These are phyloP conservation scores for Cladobotryum mycophilum DNA, from an alignment of 2,329 filamentous ascomycete species.

Conservation along the genomic window DNA sequence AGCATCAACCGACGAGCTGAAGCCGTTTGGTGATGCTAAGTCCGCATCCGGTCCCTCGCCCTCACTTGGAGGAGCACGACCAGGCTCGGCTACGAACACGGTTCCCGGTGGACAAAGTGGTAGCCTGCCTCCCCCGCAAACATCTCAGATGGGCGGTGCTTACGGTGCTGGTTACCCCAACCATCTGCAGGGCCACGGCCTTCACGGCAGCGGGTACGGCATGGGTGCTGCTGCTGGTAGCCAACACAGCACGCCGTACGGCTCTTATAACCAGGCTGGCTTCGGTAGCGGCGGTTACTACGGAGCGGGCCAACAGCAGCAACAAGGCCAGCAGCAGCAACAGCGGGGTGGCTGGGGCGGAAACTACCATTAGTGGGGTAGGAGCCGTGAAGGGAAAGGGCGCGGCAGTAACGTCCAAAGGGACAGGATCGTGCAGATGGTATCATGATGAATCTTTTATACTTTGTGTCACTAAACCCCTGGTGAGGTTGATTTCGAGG, in stretches of 20 bases:
- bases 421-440: constrained; percentile 1
- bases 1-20: constrained; percentile 46
- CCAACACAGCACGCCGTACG: constrained; percentile 50
- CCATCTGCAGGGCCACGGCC: constrained; percentile 46
- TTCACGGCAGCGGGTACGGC: constrained; percentile 51
- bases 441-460: constrained; percentile 6
- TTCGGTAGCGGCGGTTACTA: constrained; percentile 45
- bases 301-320: constrained; percentile 30
- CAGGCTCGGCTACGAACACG: constrained; percentile 52
- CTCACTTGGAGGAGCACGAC: constrained; percentile 49
- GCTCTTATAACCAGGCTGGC: constrained; percentile 44
- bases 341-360: constrained; percentile 50
- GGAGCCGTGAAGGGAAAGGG: constrained; percentile 22
- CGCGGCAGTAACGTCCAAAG: constrained; percentile 9
- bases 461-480: constrained; percentile 11
- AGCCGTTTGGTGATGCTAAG: constrained; percentile 54
- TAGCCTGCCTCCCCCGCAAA: constrained; percentile 48
- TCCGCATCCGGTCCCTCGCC: constrained; percentile 48
- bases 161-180: constrained; percentile 49
- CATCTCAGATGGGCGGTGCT: constrained; percentile 45
- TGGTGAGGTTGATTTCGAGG: constrained; percentile 17
- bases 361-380: constrained; percentile 49
- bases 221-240: constrained; percentile 45
- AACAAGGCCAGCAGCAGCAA: constrained; percentile 31
- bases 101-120: constrained; percentile 44